These are phyloP conservation scores for Tuctoria greenei DNA, from an alignment of 176 grass and related monocot species.

Conservation along the genomic window DNA sequence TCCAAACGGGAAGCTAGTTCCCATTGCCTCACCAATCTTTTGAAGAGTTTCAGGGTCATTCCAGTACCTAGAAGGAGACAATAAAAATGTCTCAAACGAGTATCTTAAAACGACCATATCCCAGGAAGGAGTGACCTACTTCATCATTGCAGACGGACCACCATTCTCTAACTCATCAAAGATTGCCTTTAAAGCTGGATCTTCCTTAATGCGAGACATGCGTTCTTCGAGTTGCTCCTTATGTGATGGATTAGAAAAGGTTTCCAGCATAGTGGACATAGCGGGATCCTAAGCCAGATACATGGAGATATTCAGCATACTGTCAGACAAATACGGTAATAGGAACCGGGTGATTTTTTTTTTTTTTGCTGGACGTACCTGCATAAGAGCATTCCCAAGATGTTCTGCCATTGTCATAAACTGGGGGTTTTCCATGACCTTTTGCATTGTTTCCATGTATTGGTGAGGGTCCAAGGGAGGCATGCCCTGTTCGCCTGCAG, in stretches of 20 bases:
- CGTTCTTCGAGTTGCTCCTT: slow-evolving; percentile 92
- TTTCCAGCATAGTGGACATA: slow-evolving; percentile 85
- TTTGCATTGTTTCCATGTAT: slow-evolving; percentile 90
- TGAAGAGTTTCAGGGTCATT: slow-evolving; percentile 90
- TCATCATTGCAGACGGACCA: slow-evolving; percentile 92
- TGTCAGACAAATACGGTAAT: neutral
- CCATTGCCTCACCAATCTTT: slow-evolving; percentile 96
- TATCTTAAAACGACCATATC: slow-evolving; percentile 16
- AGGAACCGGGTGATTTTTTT: neutral
- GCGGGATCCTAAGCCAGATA: slow-evolving; percentile 66
- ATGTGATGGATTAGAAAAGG: slow-evolving; percentile 63
- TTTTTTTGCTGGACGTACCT: slow-evolving; percentile 41
- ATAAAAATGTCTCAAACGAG: slow-evolving; percentile 7
- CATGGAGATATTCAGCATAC: neutral
- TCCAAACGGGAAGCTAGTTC: slow-evolving; percentile 58
- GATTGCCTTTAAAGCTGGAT: slow-evolving; percentile 85
- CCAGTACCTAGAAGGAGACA: slow-evolving; percentile 73
- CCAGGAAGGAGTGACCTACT: slow-evolving; percentile 48
- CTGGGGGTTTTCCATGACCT: slow-evolving; percentile 90
- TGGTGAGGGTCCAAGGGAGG: slow-evolving; percentile 78
- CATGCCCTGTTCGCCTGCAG: slow-evolving; percentile 60
- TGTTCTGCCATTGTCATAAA: slow-evolving; percentile 89
- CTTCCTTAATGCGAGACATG: slow-evolving; percentile 80
- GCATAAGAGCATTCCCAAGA: slow-evolving; percentile 85
- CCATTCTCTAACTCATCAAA: slow-evolving; percentile 87